A percentile compares a stretch with the other conserved stretches of the same genome.
Evolutionary conservation across 2,329 filamentous ascomycete species (phyloP).

Genomic region (Colletotrichum endophyticum): DNA sequence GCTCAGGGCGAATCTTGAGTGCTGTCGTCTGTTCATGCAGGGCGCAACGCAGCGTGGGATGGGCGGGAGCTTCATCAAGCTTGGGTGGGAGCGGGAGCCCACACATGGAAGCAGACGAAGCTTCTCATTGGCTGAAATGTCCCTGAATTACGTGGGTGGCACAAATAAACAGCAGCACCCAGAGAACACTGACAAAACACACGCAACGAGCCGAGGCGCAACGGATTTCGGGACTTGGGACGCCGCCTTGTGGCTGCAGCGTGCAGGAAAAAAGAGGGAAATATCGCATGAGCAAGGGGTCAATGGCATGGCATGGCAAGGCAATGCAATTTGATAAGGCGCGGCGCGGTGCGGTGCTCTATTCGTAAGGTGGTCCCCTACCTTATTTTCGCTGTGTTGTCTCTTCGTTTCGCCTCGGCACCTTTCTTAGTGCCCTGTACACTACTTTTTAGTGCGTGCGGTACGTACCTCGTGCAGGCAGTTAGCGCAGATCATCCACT

Average conservation of each 20-base stretch:
- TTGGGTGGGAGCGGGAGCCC: background rate
- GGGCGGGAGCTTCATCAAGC: background rate
- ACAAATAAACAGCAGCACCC: background rate
- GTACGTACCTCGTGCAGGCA: background rate
- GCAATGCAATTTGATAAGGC: background rate
- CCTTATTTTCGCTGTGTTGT: background rate
- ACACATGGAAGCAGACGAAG: background rate
- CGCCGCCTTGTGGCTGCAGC: background rate
- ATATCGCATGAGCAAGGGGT: background rate
- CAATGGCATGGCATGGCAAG: background rate
- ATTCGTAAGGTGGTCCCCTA: background rate
- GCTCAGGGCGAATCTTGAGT: background rate
- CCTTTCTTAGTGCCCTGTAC: background rate
- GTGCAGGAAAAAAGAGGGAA: background rate
- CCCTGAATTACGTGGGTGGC: constrained; percentile 1
- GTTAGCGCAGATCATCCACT: constrained; percentile 12
- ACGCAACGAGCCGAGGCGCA: constrained; percentile 6
- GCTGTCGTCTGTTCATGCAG: background rate
- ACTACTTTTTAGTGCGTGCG: background rate
- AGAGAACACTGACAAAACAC: background rate
- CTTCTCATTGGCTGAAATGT: background rate
- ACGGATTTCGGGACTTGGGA: constrained; percentile 13
- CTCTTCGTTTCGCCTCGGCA: constrained; percentile 6
- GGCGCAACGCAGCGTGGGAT: background rate
- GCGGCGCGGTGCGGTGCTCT: background rate